phyloP scores from a whole-genome alignment of 2,329 filamentous ascomycete genomes.

The Arthrobotrys pseudoclavata region DNA sequence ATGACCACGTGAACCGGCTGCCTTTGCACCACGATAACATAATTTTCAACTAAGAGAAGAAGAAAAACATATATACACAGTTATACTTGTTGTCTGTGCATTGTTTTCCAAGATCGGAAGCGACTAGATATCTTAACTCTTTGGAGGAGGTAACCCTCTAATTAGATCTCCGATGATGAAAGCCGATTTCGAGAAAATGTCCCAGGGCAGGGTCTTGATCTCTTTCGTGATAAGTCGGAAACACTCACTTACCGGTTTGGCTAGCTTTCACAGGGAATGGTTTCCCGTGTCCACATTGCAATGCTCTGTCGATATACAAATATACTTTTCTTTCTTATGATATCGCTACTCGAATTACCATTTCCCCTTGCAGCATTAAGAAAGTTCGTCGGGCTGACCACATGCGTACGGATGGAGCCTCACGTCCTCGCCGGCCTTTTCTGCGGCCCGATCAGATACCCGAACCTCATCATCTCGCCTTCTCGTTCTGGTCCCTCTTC shows the following conservation, averaged over 20 bases:
- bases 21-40: constrained; percentile 33
- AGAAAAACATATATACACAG: not conserved
- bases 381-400: constrained; percentile 13
- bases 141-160: constrained; percentile 27
- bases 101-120: constrained; percentile 26
- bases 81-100: not conserved
- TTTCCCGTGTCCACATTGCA: not conserved
- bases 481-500: constrained; percentile 40
- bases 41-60: constrained; percentile 12
- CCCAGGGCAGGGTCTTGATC: constrained; percentile 30
- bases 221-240: constrained; percentile 50
- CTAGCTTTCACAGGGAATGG: constrained; percentile 26
- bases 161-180: constrained; percentile 35
- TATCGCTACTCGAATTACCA: constrained; percentile 15
- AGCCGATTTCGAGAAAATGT: constrained; percentile 29
- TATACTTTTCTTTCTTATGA: not conserved
- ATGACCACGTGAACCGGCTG: constrained; percentile 40
- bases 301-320: constrained; percentile 15
- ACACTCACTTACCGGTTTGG: constrained; percentile 44
- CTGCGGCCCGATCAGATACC: constrained; percentile 55
- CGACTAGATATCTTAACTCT: constrained; percentile 39
- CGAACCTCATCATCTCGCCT: constrained; percentile 40
- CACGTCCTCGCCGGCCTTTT: not conserved
- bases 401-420: constrained; percentile 21
- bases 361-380: constrained; percentile 6